phyloP scores from a whole-genome alignment of 2,329 filamentous ascomycete genomes.

The Fusarium transvaalense region DNA sequence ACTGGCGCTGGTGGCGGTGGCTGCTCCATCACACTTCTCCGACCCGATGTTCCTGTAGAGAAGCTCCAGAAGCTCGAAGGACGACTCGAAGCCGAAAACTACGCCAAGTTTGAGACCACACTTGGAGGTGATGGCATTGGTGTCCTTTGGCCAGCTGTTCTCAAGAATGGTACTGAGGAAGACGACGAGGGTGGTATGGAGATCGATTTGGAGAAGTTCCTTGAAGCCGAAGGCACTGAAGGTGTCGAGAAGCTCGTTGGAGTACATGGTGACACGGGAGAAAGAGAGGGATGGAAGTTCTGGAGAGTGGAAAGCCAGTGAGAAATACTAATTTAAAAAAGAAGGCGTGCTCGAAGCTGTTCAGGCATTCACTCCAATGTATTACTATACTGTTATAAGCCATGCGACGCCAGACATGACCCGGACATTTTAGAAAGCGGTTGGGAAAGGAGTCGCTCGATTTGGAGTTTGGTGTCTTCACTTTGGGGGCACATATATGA shows the following conservation, averaged over 20 bases:
- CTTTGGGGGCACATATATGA: conserved; percentile 41
- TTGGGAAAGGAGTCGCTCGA: conserved; percentile 34
- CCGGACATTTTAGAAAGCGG: conserved; percentile 29
- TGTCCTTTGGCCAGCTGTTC: conserved; percentile 90
- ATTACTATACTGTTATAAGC: conserved; percentile 42
- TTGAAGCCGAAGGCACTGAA: conserved; percentile 84
- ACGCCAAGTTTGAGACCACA: conserved; percentile 87
- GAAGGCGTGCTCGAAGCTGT: conserved; percentile 5
- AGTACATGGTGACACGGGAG: conserved; percentile 75
- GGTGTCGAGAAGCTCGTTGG: conserved; percentile 91
- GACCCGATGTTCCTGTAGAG: conserved; percentile 69
- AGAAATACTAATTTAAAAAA: conserved; percentile 13
- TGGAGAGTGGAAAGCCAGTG: conserved; percentile 73
- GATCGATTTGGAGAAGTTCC: conserved; percentile 87
- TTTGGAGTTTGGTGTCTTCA: conserved; percentile 34
- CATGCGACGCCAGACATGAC: conserved; percentile 44
- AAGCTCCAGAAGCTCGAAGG: conserved; percentile 73
- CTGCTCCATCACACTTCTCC: conserved; percentile 92
- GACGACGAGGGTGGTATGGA: conserved; percentile 87
- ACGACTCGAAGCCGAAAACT: conserved; percentile 77
- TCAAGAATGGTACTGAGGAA: conserved; percentile 85
- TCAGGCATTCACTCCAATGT: conserved; percentile 32
- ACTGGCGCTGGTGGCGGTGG: conserved; percentile 96
- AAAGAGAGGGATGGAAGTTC: conserved; percentile 87
- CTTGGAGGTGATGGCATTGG: conserved; percentile 94